phyloP scores from a whole-genome alignment of 805 yeast genomes.

The Wickerhamiella galacta region DNA sequence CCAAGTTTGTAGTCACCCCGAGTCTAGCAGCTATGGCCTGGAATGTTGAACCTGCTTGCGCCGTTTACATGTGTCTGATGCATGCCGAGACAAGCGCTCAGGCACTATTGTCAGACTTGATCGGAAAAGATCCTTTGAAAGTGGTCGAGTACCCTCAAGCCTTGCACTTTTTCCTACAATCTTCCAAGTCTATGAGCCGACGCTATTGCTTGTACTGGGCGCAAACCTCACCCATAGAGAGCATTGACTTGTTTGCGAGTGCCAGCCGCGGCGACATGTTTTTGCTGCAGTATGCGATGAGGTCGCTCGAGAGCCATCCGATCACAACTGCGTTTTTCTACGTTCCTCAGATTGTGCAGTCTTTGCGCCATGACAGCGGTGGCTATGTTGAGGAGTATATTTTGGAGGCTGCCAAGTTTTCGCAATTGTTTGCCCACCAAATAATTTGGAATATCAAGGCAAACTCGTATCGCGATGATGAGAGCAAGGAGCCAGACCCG shows the following conservation, averaged over 20 bases:
- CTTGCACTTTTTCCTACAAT: slow-evolving; percentile 32
- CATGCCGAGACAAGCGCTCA: slow-evolving; percentile 26
- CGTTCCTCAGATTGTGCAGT: slow-evolving; percentile 95
- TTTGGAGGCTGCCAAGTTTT: slow-evolving; percentile 78
- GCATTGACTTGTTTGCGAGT: slow-evolving; percentile 70
- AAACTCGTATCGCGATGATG: slow-evolving; percentile 80
- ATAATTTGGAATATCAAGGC: slow-evolving; percentile 97
- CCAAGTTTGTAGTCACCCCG: slow-evolving; percentile 6
- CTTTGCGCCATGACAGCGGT: slow-evolving; percentile 59
- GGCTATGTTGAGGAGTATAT: slow-evolving; percentile 85
- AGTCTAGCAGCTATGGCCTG: slow-evolving; percentile 41
- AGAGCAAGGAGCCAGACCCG: slow-evolving; percentile 58
- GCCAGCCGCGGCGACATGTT: slow-evolving; percentile 46
- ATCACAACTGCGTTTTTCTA: slow-evolving; percentile 83
- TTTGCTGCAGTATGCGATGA: slow-evolving; percentile 72
- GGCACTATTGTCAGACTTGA: slow-evolving; percentile 28
- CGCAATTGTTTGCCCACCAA: slow-evolving; percentile 89
- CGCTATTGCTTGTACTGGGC: slow-evolving; percentile 42
- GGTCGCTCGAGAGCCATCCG: slow-evolving; percentile 76
- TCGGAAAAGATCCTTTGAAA: slow-evolving; percentile 40
- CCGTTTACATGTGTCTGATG: slow-evolving; percentile 51
- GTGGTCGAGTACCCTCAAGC: slow-evolving; percentile 43
- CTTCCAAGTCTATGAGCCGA: slow-evolving; percentile 20
- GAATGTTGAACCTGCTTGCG: slow-evolving; percentile 50
- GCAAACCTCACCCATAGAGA: slow-evolving; percentile 63